Conservation (phyloP, 2,329 filamentous ascomycete genomes). For the Incumbomyces lentus region DNA sequence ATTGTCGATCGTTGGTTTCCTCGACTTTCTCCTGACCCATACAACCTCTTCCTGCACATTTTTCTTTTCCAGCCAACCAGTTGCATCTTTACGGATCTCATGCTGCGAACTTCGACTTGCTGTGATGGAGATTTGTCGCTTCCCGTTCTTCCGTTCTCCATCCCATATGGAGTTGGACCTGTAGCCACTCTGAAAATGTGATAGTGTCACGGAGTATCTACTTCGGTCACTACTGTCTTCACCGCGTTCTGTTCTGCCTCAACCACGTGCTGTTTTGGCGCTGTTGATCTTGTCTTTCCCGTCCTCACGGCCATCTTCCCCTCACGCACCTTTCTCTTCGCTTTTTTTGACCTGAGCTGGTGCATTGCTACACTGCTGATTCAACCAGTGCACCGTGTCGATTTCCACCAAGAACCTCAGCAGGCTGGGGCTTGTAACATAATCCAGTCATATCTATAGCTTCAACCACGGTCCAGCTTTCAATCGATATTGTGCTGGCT, state of each 20-base stretch:
- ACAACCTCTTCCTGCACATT: neutral
- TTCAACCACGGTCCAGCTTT: neutral
- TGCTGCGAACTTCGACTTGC: neutral
- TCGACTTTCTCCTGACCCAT: conserved; percentile 6
- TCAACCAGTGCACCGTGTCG: too few species aligned
- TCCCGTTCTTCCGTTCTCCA: neutral
- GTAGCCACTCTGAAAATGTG: neutral
- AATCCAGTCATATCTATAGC: too few species aligned
- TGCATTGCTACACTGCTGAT: too few species aligned
- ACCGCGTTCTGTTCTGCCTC: too few species aligned
- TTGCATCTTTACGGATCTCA: neutral
- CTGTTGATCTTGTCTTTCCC: neutral
- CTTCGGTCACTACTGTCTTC: too few species aligned
- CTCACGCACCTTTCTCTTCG: too few species aligned
- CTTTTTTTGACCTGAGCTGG: too few species aligned
- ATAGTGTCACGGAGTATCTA: too few species aligned
- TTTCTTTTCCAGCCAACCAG: neutral
- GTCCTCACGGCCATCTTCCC: neutral
- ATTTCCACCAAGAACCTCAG: too few species aligned
- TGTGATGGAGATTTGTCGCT: neutral
- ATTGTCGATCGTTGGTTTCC: neutral
- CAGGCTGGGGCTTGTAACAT: too few species aligned
- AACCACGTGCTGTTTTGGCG: neutral
- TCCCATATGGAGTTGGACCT: neutral
- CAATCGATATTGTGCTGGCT: too few species aligned